Evolutionary conservation across 2,329 filamentous ascomycete species (phyloP).

Genomic region (Fusarium anguioides): DNA sequence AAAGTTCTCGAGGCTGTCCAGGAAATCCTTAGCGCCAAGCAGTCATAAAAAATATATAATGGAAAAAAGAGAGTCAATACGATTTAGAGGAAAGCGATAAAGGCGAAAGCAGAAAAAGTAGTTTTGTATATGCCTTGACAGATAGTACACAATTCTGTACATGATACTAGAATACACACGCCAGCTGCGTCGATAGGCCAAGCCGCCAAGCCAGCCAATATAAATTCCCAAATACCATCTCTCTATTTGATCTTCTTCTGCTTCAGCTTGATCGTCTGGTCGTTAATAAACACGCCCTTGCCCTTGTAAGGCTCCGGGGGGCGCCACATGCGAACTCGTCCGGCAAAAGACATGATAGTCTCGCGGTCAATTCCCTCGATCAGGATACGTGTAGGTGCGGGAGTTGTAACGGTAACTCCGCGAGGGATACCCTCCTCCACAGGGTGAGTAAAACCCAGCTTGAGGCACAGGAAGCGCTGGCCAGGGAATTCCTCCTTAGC

Average conservation of each 20-base stretch:
- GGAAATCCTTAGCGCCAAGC: constrained; percentile 70
- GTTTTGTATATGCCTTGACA: constrained; percentile 47
- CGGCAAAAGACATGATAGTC: constrained; percentile 90
- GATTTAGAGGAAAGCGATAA: constrained; percentile 19
- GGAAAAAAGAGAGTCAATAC: neutral
- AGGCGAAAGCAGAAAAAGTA: constrained; percentile 33
- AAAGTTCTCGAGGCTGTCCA: constrained; percentile 85
- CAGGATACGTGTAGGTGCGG: constrained; percentile 90
- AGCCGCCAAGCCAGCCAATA: constrained; percentile 18
- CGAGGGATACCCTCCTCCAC: constrained; percentile 87
- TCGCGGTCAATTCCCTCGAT: constrained; percentile 90
- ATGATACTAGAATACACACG: constrained; percentile 48
- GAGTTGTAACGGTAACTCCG: constrained; percentile 86
- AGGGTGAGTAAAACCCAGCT: constrained; percentile 96
- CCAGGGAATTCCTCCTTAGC: constrained; percentile 80
- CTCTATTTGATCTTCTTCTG: constrained; percentile 93
- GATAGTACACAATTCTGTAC: constrained; percentile 48
- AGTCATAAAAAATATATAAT: constrained; percentile 29
- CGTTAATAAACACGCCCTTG: constrained; percentile 98
- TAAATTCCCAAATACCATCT: constrained; percentile 7
- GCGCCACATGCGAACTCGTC: constrained; percentile 87
- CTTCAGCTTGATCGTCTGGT: constrained; percentile 98
- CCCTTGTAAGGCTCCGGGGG: constrained; percentile 98
- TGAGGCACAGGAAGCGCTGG: constrained; percentile 90
- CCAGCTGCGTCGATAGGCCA: constrained; percentile 39